Evolutionary conservation across 2,329 filamentous ascomycete species (phyloP).

Genomic region (Botrytis porri): DNA sequence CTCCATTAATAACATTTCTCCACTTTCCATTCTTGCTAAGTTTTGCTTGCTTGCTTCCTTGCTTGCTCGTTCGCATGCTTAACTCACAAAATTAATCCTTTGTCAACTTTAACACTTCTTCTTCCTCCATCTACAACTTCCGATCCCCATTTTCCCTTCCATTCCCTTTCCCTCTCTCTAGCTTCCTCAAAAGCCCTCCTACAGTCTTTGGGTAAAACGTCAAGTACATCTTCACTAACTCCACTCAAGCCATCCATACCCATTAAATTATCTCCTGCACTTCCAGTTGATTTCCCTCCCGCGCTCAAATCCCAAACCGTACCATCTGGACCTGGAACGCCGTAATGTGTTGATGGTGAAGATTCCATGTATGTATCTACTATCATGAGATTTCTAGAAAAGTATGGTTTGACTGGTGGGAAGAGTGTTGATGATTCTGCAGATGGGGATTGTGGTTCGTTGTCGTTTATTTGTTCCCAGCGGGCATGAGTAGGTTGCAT

Average conservation of each 20-base stretch:
- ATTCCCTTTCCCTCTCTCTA: constrained; percentile 61
- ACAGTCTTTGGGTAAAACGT: constrained; percentile 67
- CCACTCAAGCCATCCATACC: constrained; percentile 55
- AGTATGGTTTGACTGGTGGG: constrained; percentile 51
- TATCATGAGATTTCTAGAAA: constrained; percentile 61
- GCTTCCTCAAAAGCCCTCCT: constrained; percentile 69
- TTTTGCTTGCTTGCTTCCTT: neutral
- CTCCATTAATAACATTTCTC: neutral
- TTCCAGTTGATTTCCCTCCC: neutral
- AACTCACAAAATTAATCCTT: constrained; percentile 42
- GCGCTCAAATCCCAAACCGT: constrained; percentile 46
- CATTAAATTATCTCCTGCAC: neutral
- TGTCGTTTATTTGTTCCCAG: constrained; percentile 66
- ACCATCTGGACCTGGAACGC: constrained; percentile 57
- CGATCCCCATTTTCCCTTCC: constrained; percentile 71
- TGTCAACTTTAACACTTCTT: constrained; percentile 57
- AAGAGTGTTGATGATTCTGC: constrained; percentile 44
- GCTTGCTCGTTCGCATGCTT: neutral
- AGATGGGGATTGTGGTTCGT: constrained; percentile 21
- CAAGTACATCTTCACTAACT: constrained; percentile 62
- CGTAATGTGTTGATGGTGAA: constrained; percentile 52
- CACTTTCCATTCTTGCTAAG: neutral
- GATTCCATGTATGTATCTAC: constrained; percentile 59
- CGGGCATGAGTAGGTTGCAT: constrained; percentile 88
- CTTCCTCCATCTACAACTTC: constrained; percentile 59